These are phyloP conservation scores for Multifurca ochricompacta DNA, from an alignment of 768 basidiomycete genomes.

Conservation along the genomic window DNA sequence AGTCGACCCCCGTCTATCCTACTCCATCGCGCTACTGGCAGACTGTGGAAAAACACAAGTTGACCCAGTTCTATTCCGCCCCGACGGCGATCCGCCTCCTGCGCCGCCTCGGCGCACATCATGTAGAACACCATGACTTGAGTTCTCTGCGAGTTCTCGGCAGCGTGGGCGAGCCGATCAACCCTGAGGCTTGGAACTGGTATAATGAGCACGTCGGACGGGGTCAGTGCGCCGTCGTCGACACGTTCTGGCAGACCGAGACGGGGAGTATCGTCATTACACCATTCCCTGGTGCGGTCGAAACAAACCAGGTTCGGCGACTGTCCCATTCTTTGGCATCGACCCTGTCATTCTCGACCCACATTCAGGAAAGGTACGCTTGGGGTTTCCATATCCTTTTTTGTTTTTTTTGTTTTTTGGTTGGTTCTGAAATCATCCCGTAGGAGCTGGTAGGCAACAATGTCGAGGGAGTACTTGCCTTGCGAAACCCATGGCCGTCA, in stretches of 20 bases:
- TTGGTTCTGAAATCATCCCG: neutral
- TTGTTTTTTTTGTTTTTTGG: no score
- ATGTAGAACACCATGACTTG: slow-evolving; percentile 78
- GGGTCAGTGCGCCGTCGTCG: slow-evolving; percentile 84
- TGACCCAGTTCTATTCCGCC: slow-evolving; percentile 95
- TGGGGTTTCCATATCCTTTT: neutral
- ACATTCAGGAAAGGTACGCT: slow-evolving; percentile 52
- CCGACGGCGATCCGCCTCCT: slow-evolving; percentile 94
- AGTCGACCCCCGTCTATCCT: slow-evolving; percentile 95
- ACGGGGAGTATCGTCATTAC: slow-evolving; percentile 94
- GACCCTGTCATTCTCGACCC: slow-evolving; percentile 85
- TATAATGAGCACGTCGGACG: slow-evolving; percentile 93
- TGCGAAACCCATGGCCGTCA: slow-evolving; percentile 89
- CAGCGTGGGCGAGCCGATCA: slow-evolving; percentile 96
- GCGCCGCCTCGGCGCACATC: slow-evolving; percentile 75
- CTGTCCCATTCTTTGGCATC: slow-evolving; percentile 97
- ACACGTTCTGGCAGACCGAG: slow-evolving; percentile 98
- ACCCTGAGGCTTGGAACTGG: slow-evolving; percentile 99
- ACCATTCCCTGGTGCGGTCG: slow-evolving; percentile 91
- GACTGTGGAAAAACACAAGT: slow-evolving; percentile 82
- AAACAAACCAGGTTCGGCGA: slow-evolving; percentile 96
- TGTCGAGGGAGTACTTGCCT: slow-evolving; percentile 85
- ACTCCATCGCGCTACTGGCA: slow-evolving; percentile 97
- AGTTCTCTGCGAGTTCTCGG: slow-evolving; percentile 80
- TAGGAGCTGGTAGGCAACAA: slow-evolving; percentile 67